Base-by-base conservation (phyloP, 257 asterid genomes). In the Nicotiana paniculata region DNA sequence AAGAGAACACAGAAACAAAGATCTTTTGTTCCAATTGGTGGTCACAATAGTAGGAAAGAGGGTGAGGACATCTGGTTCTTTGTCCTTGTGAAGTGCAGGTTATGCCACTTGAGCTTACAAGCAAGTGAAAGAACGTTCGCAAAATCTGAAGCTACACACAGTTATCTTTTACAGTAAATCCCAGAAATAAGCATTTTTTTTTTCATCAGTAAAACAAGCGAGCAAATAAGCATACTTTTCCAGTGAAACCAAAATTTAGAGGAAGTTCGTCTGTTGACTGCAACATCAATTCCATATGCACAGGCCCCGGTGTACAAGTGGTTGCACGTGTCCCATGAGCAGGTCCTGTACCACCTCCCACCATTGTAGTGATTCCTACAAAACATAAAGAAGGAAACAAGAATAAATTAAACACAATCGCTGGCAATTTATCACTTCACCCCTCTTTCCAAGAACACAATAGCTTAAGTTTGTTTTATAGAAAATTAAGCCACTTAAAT, bases 271-370 rank as follows among this genome's bases (percentile, higher is more conserved):
- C 98, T 1, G 97, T 96, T 57, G 99, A 90, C 83, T 92, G 98
- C 92, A 96, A 85, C 99, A 96, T 96, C 82, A 96, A 81, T 87
- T 90, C 89, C 98, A 96, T 92, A 82, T 96, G 98, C 65, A 88
- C 85, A 77, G 92, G 94, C 37, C 95, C 93, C 18, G 98, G 97
- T 16, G 99, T 96, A 88, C 98, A 96, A 83, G 99, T 96, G 54
- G 99, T 96, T 84, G 99, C 99, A 59, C 97, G 98, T 12, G 97
- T 93, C 81, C 98, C 99, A 77, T 93, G 78, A 81, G 99, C 97
- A 84, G 99, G 98, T 86, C 99, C 98, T 12, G 97, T 93, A n/a
- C 98, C 99, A 83, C 99, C 98, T 91, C 99, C 99, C 67, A 94
- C 94, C 86, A 96, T 24, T 6, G 99, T 92, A 72, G 98, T 94